Percentiles rank a stretch among this genome's conserved stretches.
These are phyloP conservation scores for Centrapalus pauciflorus DNA, from an alignment of 129 eudicot species.

Conservation along the genomic window DNA sequence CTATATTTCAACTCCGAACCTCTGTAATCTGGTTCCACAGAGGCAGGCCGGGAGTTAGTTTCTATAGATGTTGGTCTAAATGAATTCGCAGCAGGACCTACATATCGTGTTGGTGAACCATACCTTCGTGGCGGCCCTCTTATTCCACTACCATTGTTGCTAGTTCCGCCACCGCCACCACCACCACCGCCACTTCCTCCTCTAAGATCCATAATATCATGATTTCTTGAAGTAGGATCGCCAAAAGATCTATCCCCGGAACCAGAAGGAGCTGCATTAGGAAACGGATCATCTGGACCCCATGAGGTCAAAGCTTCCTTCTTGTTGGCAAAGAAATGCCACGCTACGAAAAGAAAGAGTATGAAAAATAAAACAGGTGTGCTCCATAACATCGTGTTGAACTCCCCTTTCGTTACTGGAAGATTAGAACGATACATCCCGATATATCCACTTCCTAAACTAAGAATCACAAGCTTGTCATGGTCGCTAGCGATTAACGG, in stretches of 20 bases:
- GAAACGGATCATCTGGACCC: constrained; percentile 96
- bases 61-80: constrained; percentile 52
- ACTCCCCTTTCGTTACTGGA: constrained; percentile 63
- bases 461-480: constrained; percentile 69
- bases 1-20: constrained; percentile 70
- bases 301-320: constrained; percentile 88
- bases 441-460: constrained; percentile 77
- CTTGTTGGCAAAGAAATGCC: constrained; percentile 90
- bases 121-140: constrained; percentile 78
- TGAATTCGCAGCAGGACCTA: constrained; percentile 39
- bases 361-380: constrained; percentile 81
- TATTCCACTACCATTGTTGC: constrained; percentile 35
- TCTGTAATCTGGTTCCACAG: constrained; percentile 65
- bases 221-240: constrained; percentile 53
- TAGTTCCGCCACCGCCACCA: constrained; percentile 34
- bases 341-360: constrained; percentile 84
- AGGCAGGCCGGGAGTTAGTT: constrained; percentile 45
- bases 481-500: constrained; percentile 77
- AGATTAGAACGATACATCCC: constrained; percentile 89
- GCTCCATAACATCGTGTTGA: constrained; percentile 73
- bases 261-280: constrained; percentile 60
- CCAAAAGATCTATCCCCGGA: constrained; percentile 53
- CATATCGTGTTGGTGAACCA: constrained; percentile 63
- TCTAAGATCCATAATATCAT: constrained; percentile 62
- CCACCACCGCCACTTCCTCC: constrained; percentile 35